phyloP scores from a whole-genome alignment of 2,329 filamentous ascomycete genomes.

The Colletotrichum lupini region DNA sequence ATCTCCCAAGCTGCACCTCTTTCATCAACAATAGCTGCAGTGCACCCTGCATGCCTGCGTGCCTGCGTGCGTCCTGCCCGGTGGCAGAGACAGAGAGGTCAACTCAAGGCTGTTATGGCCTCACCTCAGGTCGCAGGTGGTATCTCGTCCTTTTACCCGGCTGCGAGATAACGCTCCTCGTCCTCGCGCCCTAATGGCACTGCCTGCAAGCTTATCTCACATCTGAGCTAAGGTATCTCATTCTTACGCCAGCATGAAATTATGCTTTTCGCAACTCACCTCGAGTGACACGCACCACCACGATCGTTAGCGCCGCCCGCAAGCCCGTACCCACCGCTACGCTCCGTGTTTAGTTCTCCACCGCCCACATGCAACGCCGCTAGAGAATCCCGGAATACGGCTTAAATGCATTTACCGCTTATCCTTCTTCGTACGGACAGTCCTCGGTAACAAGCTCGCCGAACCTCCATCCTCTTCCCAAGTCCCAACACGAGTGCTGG shows the following conservation, averaged over 20 bases:
- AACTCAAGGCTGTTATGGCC: not conserved
- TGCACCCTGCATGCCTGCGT: conserved; percentile 7
- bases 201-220: conserved; percentile 24
- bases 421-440: conserved; percentile 6
- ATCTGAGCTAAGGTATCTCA: conserved; percentile 8
- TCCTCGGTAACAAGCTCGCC: conserved; percentile 23
- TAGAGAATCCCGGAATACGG: conserved; percentile 7
- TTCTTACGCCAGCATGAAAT: conserved; percentile 18
- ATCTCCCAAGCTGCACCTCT: not conserved
- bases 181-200: not conserved
- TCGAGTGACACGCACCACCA: conserved; percentile 29
- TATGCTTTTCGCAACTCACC: conserved; percentile 20
- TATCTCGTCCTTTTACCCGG: not conserved
- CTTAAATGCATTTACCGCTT: conserved; percentile 32
- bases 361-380: conserved; percentile 22
- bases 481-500: conserved; percentile 32
- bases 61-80: conserved; percentile 4
- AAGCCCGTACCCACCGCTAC: conserved; percentile 17
- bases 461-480: conserved; percentile 29
- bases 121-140: not conserved
- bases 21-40: conserved; percentile 18
- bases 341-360: conserved; percentile 9
- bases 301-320: conserved; percentile 19
- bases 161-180: conserved; percentile 25
- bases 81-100: not conserved